Conservation (phyloP, 225 moss, liverwort and hornwort species). For the Sphagnum contortum region DNA sequence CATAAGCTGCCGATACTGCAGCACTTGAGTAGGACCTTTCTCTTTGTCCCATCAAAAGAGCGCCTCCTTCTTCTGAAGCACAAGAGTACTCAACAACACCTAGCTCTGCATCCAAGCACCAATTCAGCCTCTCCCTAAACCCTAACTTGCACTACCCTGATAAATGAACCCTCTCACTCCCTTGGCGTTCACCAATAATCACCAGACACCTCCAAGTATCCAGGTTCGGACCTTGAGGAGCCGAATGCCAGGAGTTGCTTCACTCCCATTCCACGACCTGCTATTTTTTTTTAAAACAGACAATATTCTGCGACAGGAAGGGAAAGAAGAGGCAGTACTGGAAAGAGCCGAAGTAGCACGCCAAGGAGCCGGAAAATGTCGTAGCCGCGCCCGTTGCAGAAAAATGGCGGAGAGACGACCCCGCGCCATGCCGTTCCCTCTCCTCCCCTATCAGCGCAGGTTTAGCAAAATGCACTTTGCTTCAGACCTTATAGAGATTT, state of each 20-base stretch:
- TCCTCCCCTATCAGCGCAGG: no score
- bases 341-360: background rate
- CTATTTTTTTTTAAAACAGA: no score
- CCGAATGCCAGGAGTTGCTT: no score
- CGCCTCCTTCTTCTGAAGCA: background rate
- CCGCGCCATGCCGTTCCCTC: background rate
- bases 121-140: background rate
- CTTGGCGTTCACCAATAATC: no score
- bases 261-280: no score
- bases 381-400: background rate
- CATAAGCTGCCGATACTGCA: constrained; percentile 7
- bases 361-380: background rate
- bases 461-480: no score
- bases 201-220: no score
- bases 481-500: no score
- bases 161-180: no score
- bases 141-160: no score
- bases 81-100: background rate
- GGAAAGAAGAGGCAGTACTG: background rate
- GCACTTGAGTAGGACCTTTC: constrained; percentile 7
- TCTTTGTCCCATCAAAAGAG: constrained; percentile 11
- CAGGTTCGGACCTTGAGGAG: no score
- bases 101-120: background rate
- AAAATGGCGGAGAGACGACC: background rate
- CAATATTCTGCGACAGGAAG: background rate